Evolutionary conservation across 306 rosid genomes (phyloP).

Genomic region (Mucuna pruriens): DNA sequence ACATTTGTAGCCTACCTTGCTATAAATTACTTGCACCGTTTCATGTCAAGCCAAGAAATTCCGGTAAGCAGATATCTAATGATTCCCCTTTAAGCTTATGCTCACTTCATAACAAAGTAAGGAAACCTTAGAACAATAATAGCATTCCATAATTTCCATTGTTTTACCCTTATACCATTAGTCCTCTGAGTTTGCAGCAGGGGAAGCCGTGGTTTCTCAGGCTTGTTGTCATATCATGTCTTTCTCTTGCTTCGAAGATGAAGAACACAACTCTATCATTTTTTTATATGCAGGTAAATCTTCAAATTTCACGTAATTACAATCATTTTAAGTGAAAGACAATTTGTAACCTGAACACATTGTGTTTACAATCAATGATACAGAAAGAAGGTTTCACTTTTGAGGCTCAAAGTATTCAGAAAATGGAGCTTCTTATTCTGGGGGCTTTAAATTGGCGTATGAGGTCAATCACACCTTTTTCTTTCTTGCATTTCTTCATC

Average conservation of each 20-base stretch:
- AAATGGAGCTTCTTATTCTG: slow-evolving; percentile 74
- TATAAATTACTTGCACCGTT: slow-evolving; percentile 67
- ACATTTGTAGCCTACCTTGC: slow-evolving; percentile 70
- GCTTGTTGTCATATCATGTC: slow-evolving; percentile 57
- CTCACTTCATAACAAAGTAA: not conserved
- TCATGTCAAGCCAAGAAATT: slow-evolving; percentile 59
- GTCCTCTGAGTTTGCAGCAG: slow-evolving; percentile 45
- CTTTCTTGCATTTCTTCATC: slow-evolving; percentile 64
- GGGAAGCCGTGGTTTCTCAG: slow-evolving; percentile 64
- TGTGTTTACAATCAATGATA: slow-evolving; percentile 26
- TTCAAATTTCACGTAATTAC: not conserved
- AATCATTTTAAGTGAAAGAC: not conserved
- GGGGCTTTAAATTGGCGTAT: slow-evolving; percentile 74
- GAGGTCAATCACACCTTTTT: slow-evolving; percentile 80
- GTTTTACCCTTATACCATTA: not conserved
- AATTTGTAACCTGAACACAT: not conserved
- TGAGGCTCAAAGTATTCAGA: slow-evolving; percentile 53
- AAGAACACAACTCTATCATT: slow-evolving; percentile 52
- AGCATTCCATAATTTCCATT: not conserved
- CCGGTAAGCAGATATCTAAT: slow-evolving; percentile 51
- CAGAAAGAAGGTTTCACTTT: slow-evolving; percentile 61
- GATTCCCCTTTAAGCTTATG: not conserved
- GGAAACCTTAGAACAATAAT: not conserved
- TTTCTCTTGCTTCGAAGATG: slow-evolving; percentile 81
- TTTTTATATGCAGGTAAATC: slow-evolving; percentile 54